Evolutionary conservation across 768 basidiomycete species (phyloP), one percentile per base, ranked within the genome.

Genomic region (Hygrophorus pudorinus): DNA sequence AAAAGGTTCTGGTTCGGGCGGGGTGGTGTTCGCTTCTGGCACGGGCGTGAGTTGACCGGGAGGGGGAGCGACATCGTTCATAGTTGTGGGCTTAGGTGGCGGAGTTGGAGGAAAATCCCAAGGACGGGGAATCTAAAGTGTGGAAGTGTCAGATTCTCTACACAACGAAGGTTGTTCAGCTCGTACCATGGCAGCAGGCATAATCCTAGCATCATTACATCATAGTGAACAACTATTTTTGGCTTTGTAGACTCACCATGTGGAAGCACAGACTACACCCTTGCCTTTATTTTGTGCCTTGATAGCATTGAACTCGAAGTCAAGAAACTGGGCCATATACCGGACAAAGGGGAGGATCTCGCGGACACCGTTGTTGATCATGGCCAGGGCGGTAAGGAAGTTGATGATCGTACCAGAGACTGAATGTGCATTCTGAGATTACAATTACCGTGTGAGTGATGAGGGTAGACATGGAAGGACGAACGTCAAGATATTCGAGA

Each of bases 241-340:
- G 27, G 3, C 27, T 17, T 5, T 17, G 18, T 36, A 10, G 28
- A 60, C 69, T 20, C 54, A 81, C 85, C 89, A 92, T n/a, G 89
- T 93, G 5, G 89, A 83, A 39, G 86, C 83, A 56, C 89, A 88
- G 28, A 92, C 79, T 30, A 91, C 90, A 14, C 89, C 89, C 53
- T 76, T 59, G 1, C 89, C 88, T 41, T 65, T 54, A 52, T 91
- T 71, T 52, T 81, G 75, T 16, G 56, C 63, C 54, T 74, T 70
- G 56, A 92, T 85, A 32, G 70, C 45, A 37, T 59, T 63, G 68
- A 78, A 89, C 56, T 93, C 87, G 35, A 74, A 77, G 51, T 91
- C 82, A 51, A 85, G 65, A 60, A 78, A 91, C 50, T 83, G 81
- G 12, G 83, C 68, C 41, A 89, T 78, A 63, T 89, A 91, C 24